Base-by-base conservation (phyloP, 2,329 filamentous ascomycete genomes). In the Scedosporium dehoogii region DNA sequence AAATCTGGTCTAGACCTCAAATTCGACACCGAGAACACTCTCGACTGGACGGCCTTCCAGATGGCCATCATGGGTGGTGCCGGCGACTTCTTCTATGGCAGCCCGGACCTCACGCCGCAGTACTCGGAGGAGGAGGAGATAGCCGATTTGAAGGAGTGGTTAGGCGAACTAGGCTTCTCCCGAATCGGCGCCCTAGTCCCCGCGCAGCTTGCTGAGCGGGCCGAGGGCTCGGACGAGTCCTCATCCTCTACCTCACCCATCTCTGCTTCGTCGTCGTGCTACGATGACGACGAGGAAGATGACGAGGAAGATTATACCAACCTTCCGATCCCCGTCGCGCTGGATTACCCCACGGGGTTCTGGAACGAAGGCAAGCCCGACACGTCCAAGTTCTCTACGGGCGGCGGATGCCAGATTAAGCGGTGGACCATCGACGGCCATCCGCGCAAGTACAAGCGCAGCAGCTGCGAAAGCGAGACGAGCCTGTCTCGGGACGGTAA, bases 41-140 rank as follows among this genome's bases (percentile, higher is more conserved):
- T 86, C 3, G 84, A 87, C 73, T 86, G 84, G 84, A 84, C 81
- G 5, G 83, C 84, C 3, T 87, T 86, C 69, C 84, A 87, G 71
- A 85, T 86, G 78, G 84, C 85, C 16, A 85, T 86, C 59, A 73
- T 82, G 0, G 83, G 84, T 51, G 82, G 81, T 4, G 80, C 81
- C 2, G 81, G 80, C 33, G 81, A 83, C 65, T 74, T 81, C 55
- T 74, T 77, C 60, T 72, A 73, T 18, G 81, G 80, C 59, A 72
- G 73, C 18, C 72, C 75, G 58, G 76, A 78, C 66, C 75, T 73
- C 56, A 71, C 53, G 12, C 61, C 75, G 12, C 73, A 71, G 5
- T 71, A 67, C 10, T 68, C 67, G 9, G 74, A 80, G 51, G 75
- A 75, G 4, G 80, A 81, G 62, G 80, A 83, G 62, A 69, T 72